Conservation (phyloP, 805 yeast genomes). For the Barnettozyma salicaria region DNA sequence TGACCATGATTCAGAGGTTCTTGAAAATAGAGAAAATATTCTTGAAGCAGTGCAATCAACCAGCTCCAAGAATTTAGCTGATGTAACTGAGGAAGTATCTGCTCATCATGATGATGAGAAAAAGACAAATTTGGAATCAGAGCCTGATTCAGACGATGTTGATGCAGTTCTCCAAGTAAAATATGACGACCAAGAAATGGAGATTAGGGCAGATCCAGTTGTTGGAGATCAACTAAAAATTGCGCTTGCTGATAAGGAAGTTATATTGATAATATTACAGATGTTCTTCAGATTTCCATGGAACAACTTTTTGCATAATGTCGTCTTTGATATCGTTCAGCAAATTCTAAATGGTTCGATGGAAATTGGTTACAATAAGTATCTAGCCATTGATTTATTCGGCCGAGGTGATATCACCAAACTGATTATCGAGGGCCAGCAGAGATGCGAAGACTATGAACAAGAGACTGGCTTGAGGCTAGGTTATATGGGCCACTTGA, state of each 20-base stretch:
- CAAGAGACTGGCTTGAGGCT: conserved; percentile 56
- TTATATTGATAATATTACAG: conserved; percentile 59
- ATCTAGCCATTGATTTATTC: conserved; percentile 63
- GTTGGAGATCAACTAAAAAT: conserved; percentile 87
- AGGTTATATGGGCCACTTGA: conserved; percentile 97
- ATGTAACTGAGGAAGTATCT: conserved; percentile 1
- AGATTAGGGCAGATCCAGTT: conserved; percentile 53
- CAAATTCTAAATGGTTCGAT: conserved; percentile 86
- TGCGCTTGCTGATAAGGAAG: conserved; percentile 66
- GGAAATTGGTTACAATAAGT: conserved; percentile 82
- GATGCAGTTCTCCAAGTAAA: conserved; percentile 26
- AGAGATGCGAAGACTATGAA: conserved; percentile 53
- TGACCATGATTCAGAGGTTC: conserved; percentile 4
- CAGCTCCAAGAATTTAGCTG: no score
- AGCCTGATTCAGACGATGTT: conserved; percentile 23
- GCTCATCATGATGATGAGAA: conserved; percentile 1
- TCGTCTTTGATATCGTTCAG: conserved; percentile 92
- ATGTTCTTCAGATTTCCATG: conserved; percentile 86
- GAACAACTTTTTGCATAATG: conserved; percentile 96
- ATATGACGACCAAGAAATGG: conserved; percentile 34
- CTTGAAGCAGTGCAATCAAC: conserved; percentile 19
- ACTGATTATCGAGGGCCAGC: conserved; percentile 57
- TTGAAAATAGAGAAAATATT: conserved; percentile 9
- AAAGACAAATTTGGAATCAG: conserved; percentile 21
- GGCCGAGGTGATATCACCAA: conserved; percentile 56